A percentile compares a stretch with the other conserved stretches of the same genome.
These are phyloP conservation scores for Apiotrichum akiyoshidainum DNA, from an alignment of 1,284 basidiomycete species.

Conservation along the genomic window DNA sequence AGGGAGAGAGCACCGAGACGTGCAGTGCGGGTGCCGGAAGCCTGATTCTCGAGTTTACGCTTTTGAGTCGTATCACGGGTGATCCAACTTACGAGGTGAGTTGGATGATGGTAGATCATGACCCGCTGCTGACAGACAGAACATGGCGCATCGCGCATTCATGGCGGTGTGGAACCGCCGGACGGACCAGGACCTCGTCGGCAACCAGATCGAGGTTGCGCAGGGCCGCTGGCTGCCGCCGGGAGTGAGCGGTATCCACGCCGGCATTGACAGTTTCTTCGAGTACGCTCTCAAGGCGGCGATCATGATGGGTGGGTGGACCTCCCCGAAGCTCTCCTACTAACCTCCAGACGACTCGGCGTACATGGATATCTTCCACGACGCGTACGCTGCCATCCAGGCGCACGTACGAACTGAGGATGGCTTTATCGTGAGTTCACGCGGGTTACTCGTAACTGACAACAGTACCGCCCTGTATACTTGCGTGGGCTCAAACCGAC, in stretches of 20 bases:
- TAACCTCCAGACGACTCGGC: conserved; percentile 67
- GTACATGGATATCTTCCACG: conserved; percentile 84
- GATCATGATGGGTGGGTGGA: conserved; percentile 70
- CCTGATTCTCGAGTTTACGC: conserved; percentile 86
- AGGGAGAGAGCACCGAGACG: conserved; percentile 43
- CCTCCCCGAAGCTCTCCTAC: background rate
- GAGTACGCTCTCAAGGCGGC: conserved; percentile 72
- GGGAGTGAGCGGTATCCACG: conserved; percentile 75
- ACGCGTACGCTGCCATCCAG: conserved; percentile 84
- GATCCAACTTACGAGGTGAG: conserved; percentile 81
- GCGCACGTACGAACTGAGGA: conserved; percentile 73
- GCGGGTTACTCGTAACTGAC: background rate
- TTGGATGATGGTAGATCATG: too few species aligned
- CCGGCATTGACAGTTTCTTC: conserved; percentile 89
- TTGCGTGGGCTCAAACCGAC: conserved; percentile 32
- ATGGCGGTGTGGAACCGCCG: conserved; percentile 88
- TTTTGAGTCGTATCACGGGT: conserved; percentile 79
- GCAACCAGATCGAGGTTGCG: conserved; percentile 78
- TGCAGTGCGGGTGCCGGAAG: conserved; percentile 78
- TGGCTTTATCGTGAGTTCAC: conserved; percentile 72
- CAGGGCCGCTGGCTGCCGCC: conserved; percentile 56
- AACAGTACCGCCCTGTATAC: conserved; percentile 40
- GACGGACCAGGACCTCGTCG: conserved; percentile 74
- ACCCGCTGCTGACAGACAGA: conserved; percentile 30
- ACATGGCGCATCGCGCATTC: conserved; percentile 62